Evolutionary conservation across 2,329 filamentous ascomycete species (phyloP), one percentile per base, ranked within the genome.

Genomic region (Aotearoamyces nothofagi): DNA sequence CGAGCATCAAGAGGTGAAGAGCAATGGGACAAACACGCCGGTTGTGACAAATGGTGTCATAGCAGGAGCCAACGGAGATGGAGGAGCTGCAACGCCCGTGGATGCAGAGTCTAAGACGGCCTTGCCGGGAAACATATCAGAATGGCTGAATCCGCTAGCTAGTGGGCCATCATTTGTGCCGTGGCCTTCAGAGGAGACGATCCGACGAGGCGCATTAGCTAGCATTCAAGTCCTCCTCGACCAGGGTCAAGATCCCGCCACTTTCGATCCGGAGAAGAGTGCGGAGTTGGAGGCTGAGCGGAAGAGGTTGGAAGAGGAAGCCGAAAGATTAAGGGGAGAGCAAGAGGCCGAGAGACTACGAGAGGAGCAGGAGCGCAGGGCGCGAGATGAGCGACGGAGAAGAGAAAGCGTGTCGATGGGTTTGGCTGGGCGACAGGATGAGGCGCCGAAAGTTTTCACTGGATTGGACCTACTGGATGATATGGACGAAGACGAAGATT

Each of bases 111-210:
- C 25, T 4, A 32, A 26, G 34, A 42, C 34, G 20, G 41, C 43
- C 15, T 49, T 54, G 15, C 50, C 49, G 4, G 40, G 46, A 4
- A 43, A 49, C 16, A 52, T 57, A 20, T 44, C 49, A 24, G 43
- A 45, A 26, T 54, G 46, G 41, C 41, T 63, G 25, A 72, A 78
- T 42, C 66, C 69, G 0, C 51, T 63, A 11, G 61, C 61, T 6
- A 61, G 65, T 7, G 57, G 54, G 24, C 46, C 64, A 20, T 46
- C 58, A n/a, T 92, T 84, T 55, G 63, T 72, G 26, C 81, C 82
- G 1, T 92, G 81, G 81, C 81, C 81, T 1, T 60, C 59, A 15
- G 72, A 81, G 37, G 69, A 76, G 17, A 66, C 71, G 34, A 80
- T 90, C 37, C 66, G 70, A 17, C 56, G 58, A 10, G 80, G 82